Conservation (phyloP, 495 filamentous ascomycete genomes). For the Penicillium taxi region DNA sequence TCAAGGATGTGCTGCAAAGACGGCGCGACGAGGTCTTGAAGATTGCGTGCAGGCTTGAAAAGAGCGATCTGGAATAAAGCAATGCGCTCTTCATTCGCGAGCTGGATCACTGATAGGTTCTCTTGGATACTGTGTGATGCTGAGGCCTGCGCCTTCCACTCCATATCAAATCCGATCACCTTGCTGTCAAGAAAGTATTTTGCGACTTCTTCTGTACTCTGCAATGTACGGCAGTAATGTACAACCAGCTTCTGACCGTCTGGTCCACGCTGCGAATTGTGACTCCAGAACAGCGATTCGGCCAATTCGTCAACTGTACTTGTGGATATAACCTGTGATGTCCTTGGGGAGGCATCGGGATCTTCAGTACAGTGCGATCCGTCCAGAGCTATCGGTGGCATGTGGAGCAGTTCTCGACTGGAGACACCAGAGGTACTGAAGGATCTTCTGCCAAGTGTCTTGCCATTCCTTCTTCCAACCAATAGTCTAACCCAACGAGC, state of each 20-base stretch:
- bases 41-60: slow-evolving; percentile 38
- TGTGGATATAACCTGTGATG: not conserved
- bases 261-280: slow-evolving; percentile 51
- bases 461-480: not conserved
- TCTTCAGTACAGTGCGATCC: too few species aligned
- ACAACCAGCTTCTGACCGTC: slow-evolving; percentile 48
- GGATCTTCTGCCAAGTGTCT: too few species aligned
- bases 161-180: slow-evolving; percentile 77
- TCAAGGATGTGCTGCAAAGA: slow-evolving; percentile 64
- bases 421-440: too few species aligned
- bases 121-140: slow-evolving; percentile 41
- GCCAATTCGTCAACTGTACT: not conserved
- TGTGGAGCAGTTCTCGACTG: too few species aligned
- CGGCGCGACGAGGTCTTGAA: slow-evolving; percentile 56
- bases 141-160: slow-evolving; percentile 58
- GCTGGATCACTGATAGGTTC: slow-evolving; percentile 71
- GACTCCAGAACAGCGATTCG: slow-evolving; percentile 52
- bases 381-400: too few species aligned
- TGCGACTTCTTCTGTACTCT: slow-evolving; percentile 57
- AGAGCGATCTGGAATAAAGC: slow-evolving; percentile 71
- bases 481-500: not conserved
- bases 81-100: slow-evolving; percentile 72
- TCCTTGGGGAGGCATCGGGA: too few species aligned
- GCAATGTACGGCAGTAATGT: slow-evolving; percentile 65
- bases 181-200: slow-evolving; percentile 60